These are phyloP conservation scores for Dactylellina drechsleri DNA, from an alignment of 2,329 filamentous ascomycete genomes.

Conservation along the genomic window DNA sequence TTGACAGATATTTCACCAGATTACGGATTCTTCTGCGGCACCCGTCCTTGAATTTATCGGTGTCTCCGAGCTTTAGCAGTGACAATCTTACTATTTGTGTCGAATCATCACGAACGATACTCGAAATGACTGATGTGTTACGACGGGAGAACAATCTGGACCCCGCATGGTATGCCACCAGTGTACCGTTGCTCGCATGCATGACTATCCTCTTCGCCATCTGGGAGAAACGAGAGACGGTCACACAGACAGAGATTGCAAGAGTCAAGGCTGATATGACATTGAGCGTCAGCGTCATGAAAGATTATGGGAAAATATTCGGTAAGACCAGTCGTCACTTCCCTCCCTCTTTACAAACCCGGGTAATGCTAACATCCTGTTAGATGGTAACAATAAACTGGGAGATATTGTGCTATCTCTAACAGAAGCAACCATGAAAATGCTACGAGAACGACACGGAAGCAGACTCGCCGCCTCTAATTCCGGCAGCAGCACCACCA, in stretches of 20 bases:
- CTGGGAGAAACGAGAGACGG: slow-evolving; percentile 73
- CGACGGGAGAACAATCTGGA: slow-evolving; percentile 74
- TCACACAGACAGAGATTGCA: slow-evolving; percentile 69
- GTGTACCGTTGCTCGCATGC: slow-evolving; percentile 77
- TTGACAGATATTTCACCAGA: slow-evolving; percentile 34
- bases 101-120: slow-evolving; percentile 72
- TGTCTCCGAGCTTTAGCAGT: slow-evolving; percentile 68
- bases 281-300: slow-evolving; percentile 74
- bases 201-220: slow-evolving; percentile 77
- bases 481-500: slow-evolving; percentile 11
- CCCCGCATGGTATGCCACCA: slow-evolving; percentile 80
- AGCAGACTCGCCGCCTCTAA: slow-evolving; percentile 3
- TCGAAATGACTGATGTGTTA: slow-evolving; percentile 70
- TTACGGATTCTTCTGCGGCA: slow-evolving; percentile 71
- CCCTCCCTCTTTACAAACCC: neutral
- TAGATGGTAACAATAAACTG: slow-evolving; percentile 40
- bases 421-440: slow-evolving; percentile 48
- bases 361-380: neutral
- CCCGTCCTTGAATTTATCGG: slow-evolving; percentile 70
- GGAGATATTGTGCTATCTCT: slow-evolving; percentile 43
- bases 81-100: slow-evolving; percentile 75
- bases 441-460: slow-evolving; percentile 49
- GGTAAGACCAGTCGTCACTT: slow-evolving; percentile 64
- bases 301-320: slow-evolving; percentile 73
- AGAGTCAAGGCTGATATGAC: slow-evolving; percentile 75